A percentile compares a stretch with the other conserved stretches of the same genome.
Evolutionary conservation across 1,284 basidiomycete species (phyloP).

Genomic region (Sporisorium sorghi): DNA sequence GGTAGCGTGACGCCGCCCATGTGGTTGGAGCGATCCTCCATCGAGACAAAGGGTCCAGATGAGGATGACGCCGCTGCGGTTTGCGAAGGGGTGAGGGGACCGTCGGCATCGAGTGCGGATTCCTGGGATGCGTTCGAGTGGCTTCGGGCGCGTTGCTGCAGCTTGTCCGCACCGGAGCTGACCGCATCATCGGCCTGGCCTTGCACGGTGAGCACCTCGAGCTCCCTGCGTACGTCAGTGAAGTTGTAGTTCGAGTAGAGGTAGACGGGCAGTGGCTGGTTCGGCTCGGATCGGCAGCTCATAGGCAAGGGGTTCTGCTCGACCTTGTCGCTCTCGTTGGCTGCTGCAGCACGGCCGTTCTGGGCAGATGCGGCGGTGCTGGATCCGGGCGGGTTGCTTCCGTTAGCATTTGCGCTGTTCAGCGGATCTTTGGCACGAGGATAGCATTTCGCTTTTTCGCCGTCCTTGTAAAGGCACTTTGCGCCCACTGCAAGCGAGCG

Average conservation of each 20-base stretch:
- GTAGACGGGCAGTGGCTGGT: constrained; percentile 48
- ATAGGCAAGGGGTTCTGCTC: constrained; percentile 51
- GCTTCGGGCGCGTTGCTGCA: constrained; percentile 25
- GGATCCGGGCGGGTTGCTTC: too few species aligned
- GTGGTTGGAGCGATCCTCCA: constrained; percentile 49
- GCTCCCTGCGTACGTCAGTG: constrained; percentile 63
- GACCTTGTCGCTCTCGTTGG: constrained; percentile 12
- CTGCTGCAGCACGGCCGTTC: constrained; percentile 4
- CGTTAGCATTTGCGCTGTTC: constrained; percentile 5
- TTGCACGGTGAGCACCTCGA: constrained; percentile 54
- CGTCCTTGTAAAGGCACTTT: constrained; percentile 40
- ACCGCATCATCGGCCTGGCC: constrained; percentile 5
- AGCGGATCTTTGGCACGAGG: constrained; percentile 49
- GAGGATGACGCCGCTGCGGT: constrained; percentile 8
- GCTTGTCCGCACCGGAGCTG: not conserved
- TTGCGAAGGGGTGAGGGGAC: constrained; percentile 35
- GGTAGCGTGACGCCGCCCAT: constrained; percentile 62
- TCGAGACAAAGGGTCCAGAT: constrained; percentile 29
- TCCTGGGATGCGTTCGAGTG: constrained; percentile 41
- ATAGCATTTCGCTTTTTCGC: constrained; percentile 53
- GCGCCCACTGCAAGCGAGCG: constrained; percentile 55
- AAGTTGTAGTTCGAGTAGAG: constrained; percentile 67
- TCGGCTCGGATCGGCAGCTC: constrained; percentile 27
- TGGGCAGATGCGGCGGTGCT: not conserved
- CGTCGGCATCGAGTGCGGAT: constrained; percentile 38